Evolutionary conservation across 2,329 filamentous ascomycete genomes (phyloP).

Genomic region (Claviceps sorghi): DNA sequence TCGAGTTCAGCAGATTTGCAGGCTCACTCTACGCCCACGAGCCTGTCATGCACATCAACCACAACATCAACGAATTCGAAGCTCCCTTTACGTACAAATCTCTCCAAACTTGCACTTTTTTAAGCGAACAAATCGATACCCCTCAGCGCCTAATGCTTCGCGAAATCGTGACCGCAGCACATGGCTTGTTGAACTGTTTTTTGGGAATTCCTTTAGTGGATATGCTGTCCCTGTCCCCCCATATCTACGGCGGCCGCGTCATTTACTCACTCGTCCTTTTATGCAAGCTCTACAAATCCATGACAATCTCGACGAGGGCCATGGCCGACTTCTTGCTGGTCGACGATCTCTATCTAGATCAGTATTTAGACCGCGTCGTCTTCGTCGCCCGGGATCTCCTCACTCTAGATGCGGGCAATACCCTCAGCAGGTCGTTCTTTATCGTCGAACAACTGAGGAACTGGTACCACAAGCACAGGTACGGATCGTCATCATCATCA

Average conservation of each 20-base stretch:
- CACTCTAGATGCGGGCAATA: neutral
- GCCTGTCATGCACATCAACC: slow-evolving; percentile 2
- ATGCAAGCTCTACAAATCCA: slow-evolving; percentile 2
- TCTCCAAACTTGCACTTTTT: slow-evolving; percentile 1
- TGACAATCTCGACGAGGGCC: neutral
- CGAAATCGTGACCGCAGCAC: slow-evolving; percentile 1
- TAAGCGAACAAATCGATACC: neutral
- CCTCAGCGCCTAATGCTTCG: slow-evolving; percentile 1
- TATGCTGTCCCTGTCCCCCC: slow-evolving; percentile 1
- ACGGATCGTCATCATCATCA: neutral
- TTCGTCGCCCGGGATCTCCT: slow-evolving; percentile 1
- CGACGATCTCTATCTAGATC: neutral
- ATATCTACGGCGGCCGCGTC: slow-evolving; percentile 3
- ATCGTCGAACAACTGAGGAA: slow-evolving; percentile 3
- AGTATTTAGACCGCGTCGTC: slow-evolving; percentile 2
- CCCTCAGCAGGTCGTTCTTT: neutral
- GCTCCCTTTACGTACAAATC: slow-evolving; percentile 1
- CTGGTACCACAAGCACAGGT: slow-evolving; percentile 1
- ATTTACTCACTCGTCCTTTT: slow-evolving; percentile 2
- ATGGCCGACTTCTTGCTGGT: neutral
- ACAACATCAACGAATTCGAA: slow-evolving; percentile 2
- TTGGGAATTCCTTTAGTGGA: neutral
- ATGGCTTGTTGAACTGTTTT: slow-evolving; percentile 2
- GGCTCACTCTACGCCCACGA: slow-evolving; percentile 2
- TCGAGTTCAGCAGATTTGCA: slow-evolving; percentile 1